Base-by-base conservation (phyloP, 148 eudicot genomes). In the Spergularia marina region DNA sequence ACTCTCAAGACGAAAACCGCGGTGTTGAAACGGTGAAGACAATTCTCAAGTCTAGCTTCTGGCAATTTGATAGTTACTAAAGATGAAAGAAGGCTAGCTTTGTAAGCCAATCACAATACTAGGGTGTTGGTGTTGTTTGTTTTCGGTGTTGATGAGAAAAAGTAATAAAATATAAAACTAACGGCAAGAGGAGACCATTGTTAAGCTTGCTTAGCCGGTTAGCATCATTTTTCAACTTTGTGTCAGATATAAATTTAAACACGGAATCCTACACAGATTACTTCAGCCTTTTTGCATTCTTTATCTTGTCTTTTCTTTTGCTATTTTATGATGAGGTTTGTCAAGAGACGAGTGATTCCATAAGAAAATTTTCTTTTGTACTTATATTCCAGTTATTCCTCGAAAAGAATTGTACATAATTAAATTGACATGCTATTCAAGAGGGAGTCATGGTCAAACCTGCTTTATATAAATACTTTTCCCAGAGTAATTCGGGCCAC, bases 401-500 rank as follows among this genome's bases (percentile, higher is more conserved):
- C 20, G 5, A 4, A 40, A 30, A 16, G 13, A 14, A 13, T 16
- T 2, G 57, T 63, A 56, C 6, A 53, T 25, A 59, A 53, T 53
- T 2, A 30, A 39, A 21, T 39, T 16, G 20, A 18, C 12, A 59
- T 68, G 23, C 41, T 60, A 52, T 70, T 62, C 20, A 17, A 6
- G 44, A 56, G 44, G 59, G 56, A 58, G 17, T 69, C 49, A 57
- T 59, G 18, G 65, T 75, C 81, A 60, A 34, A 92, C 99, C 98
- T 95, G 99, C 86, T 95, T 95, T 80, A 95, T 79, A 62, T 92
- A 95, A 81, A 95, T 91, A 80, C 98, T 95, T 84, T 95, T 95
- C 75, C 99, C 99, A 76, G 99, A 95, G 85, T 89, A 95, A 81
- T 95, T 95, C 47, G 99, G 99, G 44, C 99, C 99, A 17, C 92